These are phyloP conservation scores for Aspergillus hortae DNA, from an alignment of 2,329 filamentous ascomycete genomes.

Conservation along the genomic window DNA sequence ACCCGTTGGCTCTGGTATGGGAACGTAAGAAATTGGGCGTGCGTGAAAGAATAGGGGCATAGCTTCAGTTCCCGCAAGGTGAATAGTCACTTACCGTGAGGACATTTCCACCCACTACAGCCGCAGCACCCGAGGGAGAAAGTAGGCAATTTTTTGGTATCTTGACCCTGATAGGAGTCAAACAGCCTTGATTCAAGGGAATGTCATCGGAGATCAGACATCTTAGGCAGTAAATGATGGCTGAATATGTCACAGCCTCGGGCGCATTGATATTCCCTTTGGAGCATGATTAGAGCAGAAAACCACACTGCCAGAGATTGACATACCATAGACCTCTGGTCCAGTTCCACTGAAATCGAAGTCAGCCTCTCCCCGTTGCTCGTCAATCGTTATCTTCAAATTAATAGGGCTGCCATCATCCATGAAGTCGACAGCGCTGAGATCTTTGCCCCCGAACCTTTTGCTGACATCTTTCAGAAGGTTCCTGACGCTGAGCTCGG, in stretches of 20 bases:
- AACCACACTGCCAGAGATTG: constrained; percentile 72
- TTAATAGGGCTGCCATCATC: constrained; percentile 77
- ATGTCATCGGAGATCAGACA: constrained; percentile 74
- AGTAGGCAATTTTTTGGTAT: constrained; percentile 70
- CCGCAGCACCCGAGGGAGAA: constrained; percentile 66
- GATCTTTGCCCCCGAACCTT: constrained; percentile 59
- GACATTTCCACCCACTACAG: constrained; percentile 75
- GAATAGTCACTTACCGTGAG: constrained; percentile 51
- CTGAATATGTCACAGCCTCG: neutral
- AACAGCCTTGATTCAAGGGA: constrained; percentile 76
- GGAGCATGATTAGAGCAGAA: constrained; percentile 67
- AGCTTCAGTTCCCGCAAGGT: too few relatives aligned
- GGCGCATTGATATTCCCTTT: neutral
- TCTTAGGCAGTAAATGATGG: constrained; percentile 61
- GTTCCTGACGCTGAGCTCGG: constrained; percentile 66
- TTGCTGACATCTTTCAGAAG: constrained; percentile 66
- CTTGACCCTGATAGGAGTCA: constrained; percentile 66
- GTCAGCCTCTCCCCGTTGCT: constrained; percentile 65
- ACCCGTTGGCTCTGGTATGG: constrained; percentile 35
- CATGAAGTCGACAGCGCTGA: constrained; percentile 73
- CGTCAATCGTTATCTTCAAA: constrained; percentile 68
- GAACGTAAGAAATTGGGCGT: too few relatives aligned
- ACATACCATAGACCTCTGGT: constrained; percentile 69
- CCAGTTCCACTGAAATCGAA: constrained; percentile 76
- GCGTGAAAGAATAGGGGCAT: too few relatives aligned